Conservation (phyloP, 2,329 filamentous ascomycete genomes). For the Juglanconis juglandina region DNA sequence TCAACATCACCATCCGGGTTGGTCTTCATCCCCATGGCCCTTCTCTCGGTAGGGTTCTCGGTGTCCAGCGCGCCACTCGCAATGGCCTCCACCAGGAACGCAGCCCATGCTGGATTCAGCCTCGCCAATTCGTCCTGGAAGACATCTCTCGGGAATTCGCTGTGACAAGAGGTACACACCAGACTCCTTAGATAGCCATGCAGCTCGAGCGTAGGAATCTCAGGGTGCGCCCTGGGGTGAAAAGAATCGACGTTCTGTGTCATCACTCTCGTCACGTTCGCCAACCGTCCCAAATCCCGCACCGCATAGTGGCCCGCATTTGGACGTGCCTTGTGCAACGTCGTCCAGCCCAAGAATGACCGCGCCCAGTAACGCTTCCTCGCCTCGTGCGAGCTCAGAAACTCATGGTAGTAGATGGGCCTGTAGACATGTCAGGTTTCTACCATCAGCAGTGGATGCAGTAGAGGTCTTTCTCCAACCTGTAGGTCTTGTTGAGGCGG, state of each 20-base stretch:
- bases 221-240: constrained; percentile 73
- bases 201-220: constrained; percentile 73
- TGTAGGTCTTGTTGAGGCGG: constrained; percentile 80
- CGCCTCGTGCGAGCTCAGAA: constrained; percentile 74
- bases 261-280: constrained; percentile 71
- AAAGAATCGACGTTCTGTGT: constrained; percentile 99
- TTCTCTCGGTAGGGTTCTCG: constrained; percentile 69
- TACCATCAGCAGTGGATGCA: no score
- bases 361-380: constrained; percentile 94
- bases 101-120: constrained; percentile 84
- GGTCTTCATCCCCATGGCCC: constrained; percentile 67
- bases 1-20: constrained; percentile 97
- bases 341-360: constrained; percentile 90
- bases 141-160: constrained; percentile 63
- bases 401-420: constrained; percentile 92
- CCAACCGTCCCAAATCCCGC: constrained; percentile 65
- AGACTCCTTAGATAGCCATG: constrained; percentile 85
- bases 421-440: constrained; percentile 32
- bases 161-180: constrained; percentile 75
- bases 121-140: constrained; percentile 75
- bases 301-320: constrained; percentile 80
- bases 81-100: constrained; percentile 69
- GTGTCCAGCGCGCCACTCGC: constrained; percentile 72
- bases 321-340: constrained; percentile 70
- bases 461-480: no score